Conservation (phyloP, 2,329 filamentous ascomycete species). For the Periglandula ipomoeae region DNA sequence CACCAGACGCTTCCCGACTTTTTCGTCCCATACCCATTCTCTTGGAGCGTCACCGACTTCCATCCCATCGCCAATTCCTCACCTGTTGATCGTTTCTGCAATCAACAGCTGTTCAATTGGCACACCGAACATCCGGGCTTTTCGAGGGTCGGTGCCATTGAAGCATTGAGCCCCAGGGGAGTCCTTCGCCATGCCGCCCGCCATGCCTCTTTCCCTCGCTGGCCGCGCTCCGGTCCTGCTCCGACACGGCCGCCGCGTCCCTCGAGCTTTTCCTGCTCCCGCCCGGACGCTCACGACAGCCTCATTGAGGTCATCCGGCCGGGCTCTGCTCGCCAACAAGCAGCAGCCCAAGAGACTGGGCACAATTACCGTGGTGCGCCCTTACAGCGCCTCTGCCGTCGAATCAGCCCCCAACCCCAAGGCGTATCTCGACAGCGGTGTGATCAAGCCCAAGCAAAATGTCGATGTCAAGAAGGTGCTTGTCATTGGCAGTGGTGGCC, state of each 20-base stretch:
- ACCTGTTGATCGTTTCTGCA: constrained; percentile 8
- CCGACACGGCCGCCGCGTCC: constrained; percentile 43
- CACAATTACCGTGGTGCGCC: constrained; percentile 34
- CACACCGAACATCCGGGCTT: constrained; percentile 21
- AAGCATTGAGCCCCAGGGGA: constrained; percentile 25
- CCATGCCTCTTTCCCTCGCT: constrained; percentile 35
- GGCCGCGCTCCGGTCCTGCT: constrained; percentile 49
- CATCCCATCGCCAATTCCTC: constrained; percentile 2
- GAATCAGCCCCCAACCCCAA: constrained; percentile 72
- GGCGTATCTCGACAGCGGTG: constrained; percentile 83
- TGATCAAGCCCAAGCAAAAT: constrained; percentile 67
- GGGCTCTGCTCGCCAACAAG: constrained; percentile 22
- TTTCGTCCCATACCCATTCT: constrained; percentile 8
- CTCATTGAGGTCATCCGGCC: constrained; percentile 22
- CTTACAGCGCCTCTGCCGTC: constrained; percentile 33
- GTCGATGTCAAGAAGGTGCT: constrained; percentile 95
- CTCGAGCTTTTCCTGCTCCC: constrained; percentile 33
- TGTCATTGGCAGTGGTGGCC: constrained; percentile 89
- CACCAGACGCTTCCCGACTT: no score
- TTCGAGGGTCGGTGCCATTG: constrained; percentile 25
- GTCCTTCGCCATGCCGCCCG: constrained; percentile 28
- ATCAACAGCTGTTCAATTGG: constrained; percentile 18
- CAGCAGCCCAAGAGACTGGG: constrained; percentile 36
- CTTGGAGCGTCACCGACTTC: constrained; percentile 18
- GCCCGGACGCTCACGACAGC: constrained; percentile 35